These are phyloP conservation scores for Cardamine occulta DNA, from an alignment of 345 rosid species.

Conservation along the genomic window DNA sequence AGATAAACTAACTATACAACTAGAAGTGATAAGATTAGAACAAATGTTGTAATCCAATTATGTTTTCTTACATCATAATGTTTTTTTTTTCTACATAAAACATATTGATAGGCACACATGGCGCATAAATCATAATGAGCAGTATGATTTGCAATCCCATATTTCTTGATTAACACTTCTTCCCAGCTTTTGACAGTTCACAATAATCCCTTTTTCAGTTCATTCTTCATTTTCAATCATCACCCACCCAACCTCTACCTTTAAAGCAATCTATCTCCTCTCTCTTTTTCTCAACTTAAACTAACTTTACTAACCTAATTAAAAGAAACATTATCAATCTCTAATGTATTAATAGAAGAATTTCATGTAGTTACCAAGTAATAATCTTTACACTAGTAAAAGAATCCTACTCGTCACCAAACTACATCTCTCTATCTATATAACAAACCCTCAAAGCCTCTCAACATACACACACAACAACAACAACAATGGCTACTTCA, in stretches of 20 bases:
- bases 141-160: slow-evolving; percentile 35
- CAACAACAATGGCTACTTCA: slow-evolving; percentile 43
- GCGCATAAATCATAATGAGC: slow-evolving; percentile 26
- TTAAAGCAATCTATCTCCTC: slow-evolving; percentile 38
- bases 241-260: slow-evolving; percentile 42
- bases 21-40: background rate
- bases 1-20: background rate
- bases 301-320: slow-evolving; percentile 22
- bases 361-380: slow-evolving; percentile 32
- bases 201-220: background rate
- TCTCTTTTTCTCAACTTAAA: slow-evolving; percentile 19
- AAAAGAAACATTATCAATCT: slow-evolving; percentile 10
- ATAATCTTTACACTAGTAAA: slow-evolving; percentile 34
- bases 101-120: slow-evolving; percentile 30
- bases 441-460: slow-evolving; percentile 32
- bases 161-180: slow-evolving; percentile 41
- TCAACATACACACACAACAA: slow-evolving; percentile 27
- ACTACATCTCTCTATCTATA: slow-evolving; percentile 34
- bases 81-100: background rate
- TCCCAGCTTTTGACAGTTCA: slow-evolving; percentile 39
- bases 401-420: slow-evolving; percentile 41
- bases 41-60: background rate
- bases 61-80: background rate
- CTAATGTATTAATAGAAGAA: background rate
- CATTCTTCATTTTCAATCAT: slow-evolving; percentile 41